phyloP scores from a whole-genome alignment of 495 filamentous ascomycete species.

The Hypoxylon perforatum region DNA sequence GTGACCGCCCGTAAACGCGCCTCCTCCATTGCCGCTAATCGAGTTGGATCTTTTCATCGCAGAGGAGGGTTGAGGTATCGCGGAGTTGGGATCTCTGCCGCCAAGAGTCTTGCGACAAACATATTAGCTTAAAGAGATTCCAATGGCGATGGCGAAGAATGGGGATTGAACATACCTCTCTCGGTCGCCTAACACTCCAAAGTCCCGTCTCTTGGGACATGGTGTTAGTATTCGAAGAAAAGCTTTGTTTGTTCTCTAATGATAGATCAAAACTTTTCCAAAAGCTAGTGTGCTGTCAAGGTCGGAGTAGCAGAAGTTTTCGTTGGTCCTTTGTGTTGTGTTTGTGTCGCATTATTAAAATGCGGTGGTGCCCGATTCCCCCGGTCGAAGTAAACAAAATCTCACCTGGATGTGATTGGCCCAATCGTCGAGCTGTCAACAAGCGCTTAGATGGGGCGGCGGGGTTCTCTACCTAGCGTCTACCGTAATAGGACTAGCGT shows the following conservation, averaged over 20 bases:
- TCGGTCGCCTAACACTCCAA: constrained; percentile 77
- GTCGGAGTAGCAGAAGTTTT: constrained; percentile 19
- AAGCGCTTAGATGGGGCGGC: constrained; percentile 13
- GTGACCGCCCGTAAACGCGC: constrained; percentile 73
- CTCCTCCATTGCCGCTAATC: constrained; percentile 71
- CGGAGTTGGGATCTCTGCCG: constrained; percentile 77
- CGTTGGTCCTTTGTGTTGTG: background rate
- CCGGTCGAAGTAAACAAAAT: constrained; percentile 39
- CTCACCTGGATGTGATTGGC: constrained; percentile 28
- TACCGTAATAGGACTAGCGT: background rate
- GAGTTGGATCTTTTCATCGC: constrained; percentile 93
- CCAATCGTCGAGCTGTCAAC: constrained; percentile 19
- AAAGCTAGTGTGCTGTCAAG: constrained; percentile 15
- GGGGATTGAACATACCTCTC: constrained; percentile 68
- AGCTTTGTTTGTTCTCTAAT: constrained; percentile 20
- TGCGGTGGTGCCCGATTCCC: constrained; percentile 26
- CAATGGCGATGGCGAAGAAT: constrained; percentile 22
- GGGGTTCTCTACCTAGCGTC: background rate
- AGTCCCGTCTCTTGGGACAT: constrained; percentile 83
- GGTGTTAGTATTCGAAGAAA: constrained; percentile 38
- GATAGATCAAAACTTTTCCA: constrained; percentile 7
- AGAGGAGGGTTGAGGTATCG: constrained; percentile 92
- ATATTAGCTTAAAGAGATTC: constrained; percentile 36
- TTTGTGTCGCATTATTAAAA: background rate
- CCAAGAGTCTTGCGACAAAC: constrained; percentile 73